Percentiles rank a stretch among this genome's conserved stretches.
Conservation (phyloP, 2,329 filamentous ascomycete species). For the Catunica adiposa region DNA sequence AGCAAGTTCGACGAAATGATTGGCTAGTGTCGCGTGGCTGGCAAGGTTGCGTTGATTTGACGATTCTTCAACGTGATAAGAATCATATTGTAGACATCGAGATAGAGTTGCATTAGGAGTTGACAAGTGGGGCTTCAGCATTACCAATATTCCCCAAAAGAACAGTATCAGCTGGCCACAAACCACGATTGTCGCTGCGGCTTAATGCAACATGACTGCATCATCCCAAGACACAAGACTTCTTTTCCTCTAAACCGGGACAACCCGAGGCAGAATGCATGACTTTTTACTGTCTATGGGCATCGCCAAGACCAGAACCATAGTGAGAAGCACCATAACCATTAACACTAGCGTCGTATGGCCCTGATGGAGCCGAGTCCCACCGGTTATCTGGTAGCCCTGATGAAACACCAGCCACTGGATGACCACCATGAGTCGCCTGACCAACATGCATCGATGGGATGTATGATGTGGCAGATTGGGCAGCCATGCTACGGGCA, state of each 20-base stretch:
- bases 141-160: neutral
- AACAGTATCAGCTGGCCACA: neutral
- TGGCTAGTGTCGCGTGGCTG: neutral
- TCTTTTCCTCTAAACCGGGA: neutral
- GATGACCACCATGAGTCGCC: neutral
- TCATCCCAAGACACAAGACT: neutral
- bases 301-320: slow-evolving; percentile 24
- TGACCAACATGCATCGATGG: slow-evolving; percentile 23
- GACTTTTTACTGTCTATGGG: neutral
- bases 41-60: neutral
- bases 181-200: neutral
- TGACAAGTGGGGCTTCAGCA: neutral
- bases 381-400: slow-evolving; percentile 18
- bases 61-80: neutral
- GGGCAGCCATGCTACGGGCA: slow-evolving; percentile 19
- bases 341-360: slow-evolving; percentile 25
- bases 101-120: neutral
- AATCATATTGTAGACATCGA: neutral
- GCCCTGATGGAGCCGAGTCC: slow-evolving; percentile 22
- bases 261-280: neutral
- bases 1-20: neutral
- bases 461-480: slow-evolving; percentile 22
- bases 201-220: neutral
- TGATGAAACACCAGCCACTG: neutral
- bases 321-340: slow-evolving; percentile 22